Conservation (phyloP, 192 early-diverging fungal genomes). For the Allomyces arbusculus region DNA sequence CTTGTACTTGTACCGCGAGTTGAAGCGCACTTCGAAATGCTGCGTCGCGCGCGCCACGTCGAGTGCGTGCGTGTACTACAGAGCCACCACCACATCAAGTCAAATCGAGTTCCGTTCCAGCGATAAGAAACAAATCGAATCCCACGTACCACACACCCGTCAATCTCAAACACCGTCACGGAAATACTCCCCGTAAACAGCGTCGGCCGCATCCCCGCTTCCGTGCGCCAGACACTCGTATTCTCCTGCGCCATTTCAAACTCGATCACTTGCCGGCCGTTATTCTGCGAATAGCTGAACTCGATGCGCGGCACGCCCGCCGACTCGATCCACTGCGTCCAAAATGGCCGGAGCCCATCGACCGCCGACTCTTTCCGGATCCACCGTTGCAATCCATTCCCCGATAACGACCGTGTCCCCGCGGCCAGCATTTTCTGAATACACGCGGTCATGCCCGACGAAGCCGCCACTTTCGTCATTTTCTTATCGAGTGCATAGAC, state of each 20-base stretch:
- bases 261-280: conserved; percentile 57
- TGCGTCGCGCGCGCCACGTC: conserved; percentile 53
- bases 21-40: conserved; percentile 77
- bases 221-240: conserved; percentile 26
- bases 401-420: conserved; percentile 11
- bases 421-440: conserved; percentile 58
- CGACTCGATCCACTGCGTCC: not conserved
- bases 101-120: not conserved
- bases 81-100: no score
- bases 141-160: not conserved
- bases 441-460: conserved; percentile 51
- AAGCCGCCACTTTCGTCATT: conserved; percentile 51
- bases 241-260: conserved; percentile 56
- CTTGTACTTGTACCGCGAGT: conserved; percentile 85
- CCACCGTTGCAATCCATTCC: not conserved
- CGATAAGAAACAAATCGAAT: not conserved
- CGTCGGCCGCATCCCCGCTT: conserved; percentile 8
- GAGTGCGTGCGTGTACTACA: conserved; percentile 53
- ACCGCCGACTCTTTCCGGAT: not conserved
- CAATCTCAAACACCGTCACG: not conserved
- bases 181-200: conserved; percentile 42
- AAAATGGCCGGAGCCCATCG: not conserved
- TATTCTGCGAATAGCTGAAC: not conserved
- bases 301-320: not conserved
- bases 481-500: conserved; percentile 80